Base-by-base conservation (phyloP, 352 stramenopile genomes). In the Phytopythium vexans region DNA sequence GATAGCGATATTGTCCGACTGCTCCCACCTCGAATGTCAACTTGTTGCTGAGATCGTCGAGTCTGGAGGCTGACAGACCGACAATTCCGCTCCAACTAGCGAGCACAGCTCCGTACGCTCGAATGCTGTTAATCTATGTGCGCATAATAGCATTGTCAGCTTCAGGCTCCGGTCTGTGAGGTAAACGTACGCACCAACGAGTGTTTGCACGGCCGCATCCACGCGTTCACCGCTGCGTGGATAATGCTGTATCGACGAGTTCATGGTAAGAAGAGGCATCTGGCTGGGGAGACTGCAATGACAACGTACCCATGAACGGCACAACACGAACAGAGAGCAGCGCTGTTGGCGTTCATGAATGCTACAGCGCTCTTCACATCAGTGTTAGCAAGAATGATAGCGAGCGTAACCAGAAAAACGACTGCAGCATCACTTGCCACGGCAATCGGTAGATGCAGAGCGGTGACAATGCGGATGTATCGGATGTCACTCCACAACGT, bases 401-500 rank as follows among this genome's bases (percentile, higher is more conserved):
- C 36, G 40, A n/a, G 21, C 21, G 2, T 2, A 27, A 27, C 21
- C 21, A 27, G 21, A 27, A 27, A 27, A 27, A 1, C 2, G n/a
- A 41, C 7, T 4, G 16, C 31, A 16, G n/a, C 35, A 64, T 41
- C 36, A 52, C 31, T 34, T 64, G 87, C 77, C 66, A 88, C 56
- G 36, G 72, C 77, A 9, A 90, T 55, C 32, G 74, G 74, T 4
- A 62, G 60, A 33, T 73, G 77, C 8, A 76, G n/a, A 4, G 59
- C 36, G n/a, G 77, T 65, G 9, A 56, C 61, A 41, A 77, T 41
- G 32, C 60, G 52, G 8, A 58, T 67, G 47, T 87, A 88, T 1
- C 70, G 66, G 10, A 77, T 52, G 64, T 88, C 70, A 4, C 70
- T 87, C 79, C 79, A 90, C 32, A 88, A 31, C 10, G 70, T 79